These are phyloP conservation scores for Collybia sp. DNA, from an alignment of 768 basidiomycete genomes.

Conservation along the genomic window DNA sequence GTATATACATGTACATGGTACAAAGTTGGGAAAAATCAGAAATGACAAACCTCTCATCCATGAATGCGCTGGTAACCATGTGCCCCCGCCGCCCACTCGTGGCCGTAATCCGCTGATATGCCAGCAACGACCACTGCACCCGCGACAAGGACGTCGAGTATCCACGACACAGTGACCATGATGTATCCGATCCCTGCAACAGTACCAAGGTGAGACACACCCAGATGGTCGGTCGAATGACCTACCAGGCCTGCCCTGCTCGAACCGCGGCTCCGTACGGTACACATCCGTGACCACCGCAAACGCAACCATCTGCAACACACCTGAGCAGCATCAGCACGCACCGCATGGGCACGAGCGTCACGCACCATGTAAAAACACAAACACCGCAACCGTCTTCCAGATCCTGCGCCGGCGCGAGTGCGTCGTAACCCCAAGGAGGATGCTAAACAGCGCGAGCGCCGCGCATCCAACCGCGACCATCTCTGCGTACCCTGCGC, in stretches of 20 bases:
- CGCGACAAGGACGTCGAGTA: constrained; percentile 45
- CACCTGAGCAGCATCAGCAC: constrained; percentile 27
- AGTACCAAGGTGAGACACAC: neutral
- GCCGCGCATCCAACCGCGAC: constrained; percentile 61
- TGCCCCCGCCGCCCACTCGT: constrained; percentile 76
- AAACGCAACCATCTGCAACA: constrained; percentile 59
- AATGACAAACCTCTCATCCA: constrained; percentile 5
- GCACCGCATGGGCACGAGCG: neutral
- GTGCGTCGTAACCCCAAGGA: constrained; percentile 69
- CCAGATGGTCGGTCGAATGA: neutral
- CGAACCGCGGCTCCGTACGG: constrained; percentile 43
- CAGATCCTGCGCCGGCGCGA: constrained; percentile 73
- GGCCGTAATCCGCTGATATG: constrained; percentile 52
- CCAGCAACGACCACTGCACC: constrained; percentile 59
- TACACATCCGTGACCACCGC: constrained; percentile 61
- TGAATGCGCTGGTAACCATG: constrained; percentile 51
- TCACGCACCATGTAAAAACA: constrained; percentile 52
- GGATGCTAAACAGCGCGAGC: constrained; percentile 50
- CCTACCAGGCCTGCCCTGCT: constrained; percentile 57
- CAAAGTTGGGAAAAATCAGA: neutral
- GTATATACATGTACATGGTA: neutral
- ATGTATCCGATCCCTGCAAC: constrained; percentile 55
- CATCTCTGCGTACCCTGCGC: constrained; percentile 63
- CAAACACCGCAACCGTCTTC: constrained; percentile 64
- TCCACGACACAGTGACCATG: constrained; percentile 59